phyloP scores from a whole-genome alignment of 176 grass and related monocot genomes.

The Bothriochloa decipiens region DNA sequence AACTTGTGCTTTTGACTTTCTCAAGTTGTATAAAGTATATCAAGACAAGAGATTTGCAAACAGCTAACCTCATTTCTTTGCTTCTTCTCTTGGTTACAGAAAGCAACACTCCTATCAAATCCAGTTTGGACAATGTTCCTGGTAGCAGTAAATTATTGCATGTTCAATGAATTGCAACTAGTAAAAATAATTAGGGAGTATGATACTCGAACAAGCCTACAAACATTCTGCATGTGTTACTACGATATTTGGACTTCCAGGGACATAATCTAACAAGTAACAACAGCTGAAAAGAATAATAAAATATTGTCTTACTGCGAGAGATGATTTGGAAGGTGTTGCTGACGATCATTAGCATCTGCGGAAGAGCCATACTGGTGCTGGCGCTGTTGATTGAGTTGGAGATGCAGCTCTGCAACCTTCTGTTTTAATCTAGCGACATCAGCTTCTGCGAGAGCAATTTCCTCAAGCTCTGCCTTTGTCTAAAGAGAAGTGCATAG shows the following conservation, averaged over 20 bases:
- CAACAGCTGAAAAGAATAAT: constrained; percentile 14
- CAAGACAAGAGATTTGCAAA: constrained; percentile 36
- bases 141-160: constrained; percentile 46
- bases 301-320: constrained; percentile 67
- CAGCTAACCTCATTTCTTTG: constrained; percentile 84
- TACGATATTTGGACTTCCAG: constrained; percentile 18
- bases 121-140: constrained; percentile 90
- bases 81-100: constrained; percentile 95
- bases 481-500: constrained; percentile 51
- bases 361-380: constrained; percentile 71
- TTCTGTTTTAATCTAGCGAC: constrained; percentile 96
- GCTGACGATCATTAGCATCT: constrained; percentile 63
- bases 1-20: background rate
- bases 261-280: constrained; percentile 21
- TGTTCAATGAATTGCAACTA: constrained; percentile 14
- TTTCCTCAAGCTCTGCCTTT: constrained; percentile 93
- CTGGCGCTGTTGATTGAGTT: constrained; percentile 91
- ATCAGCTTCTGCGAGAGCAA: constrained; percentile 90
- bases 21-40: constrained; percentile 7
- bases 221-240: constrained; percentile 32
- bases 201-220: constrained; percentile 13
- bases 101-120: constrained; percentile 90
- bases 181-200: constrained; percentile 2
- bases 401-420: constrained; percentile 94
- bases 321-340: constrained; percentile 69